A percentile compares a stretch with the other conserved stretches of the same genome.
Evolutionary conservation across 108 stramenopile genomes (phyloP).

Genomic region (Fragilaria crotonensis): DNA sequence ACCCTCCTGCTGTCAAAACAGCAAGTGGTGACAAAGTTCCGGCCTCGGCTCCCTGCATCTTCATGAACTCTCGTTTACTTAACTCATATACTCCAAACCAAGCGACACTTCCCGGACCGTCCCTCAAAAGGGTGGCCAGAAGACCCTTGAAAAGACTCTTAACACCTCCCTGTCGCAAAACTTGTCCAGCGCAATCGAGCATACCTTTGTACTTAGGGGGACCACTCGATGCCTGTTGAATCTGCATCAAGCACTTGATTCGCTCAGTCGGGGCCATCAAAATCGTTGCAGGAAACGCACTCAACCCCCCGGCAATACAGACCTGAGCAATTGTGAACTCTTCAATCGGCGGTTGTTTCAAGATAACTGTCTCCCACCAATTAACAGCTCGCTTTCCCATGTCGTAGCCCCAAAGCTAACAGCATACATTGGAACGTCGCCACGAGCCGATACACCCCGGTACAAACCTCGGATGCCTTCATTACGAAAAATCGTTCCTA

Average conservation of each 20-base stretch:
- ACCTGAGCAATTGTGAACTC: slow-evolving; percentile 33
- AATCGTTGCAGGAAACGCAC: slow-evolving; percentile 63
- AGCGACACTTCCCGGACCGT: slow-evolving; percentile 72
- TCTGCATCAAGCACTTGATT: slow-evolving; percentile 83
- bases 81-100: slow-evolving; percentile 82
- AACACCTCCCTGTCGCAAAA: slow-evolving; percentile 57
- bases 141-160: slow-evolving; percentile 68
- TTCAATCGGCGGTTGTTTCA: slow-evolving; percentile 3
- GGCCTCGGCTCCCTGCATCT: slow-evolving; percentile 57
- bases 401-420: slow-evolving; percentile 87
- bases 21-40: slow-evolving; percentile 55
- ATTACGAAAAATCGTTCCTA: slow-evolving; percentile 48
- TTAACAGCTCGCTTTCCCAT: slow-evolving; percentile 50
- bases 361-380: neutral
- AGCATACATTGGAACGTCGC: slow-evolving; percentile 78
- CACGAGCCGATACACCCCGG: slow-evolving; percentile 75
- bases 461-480: slow-evolving; percentile 73
- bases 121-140: slow-evolving; percentile 63
- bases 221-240: slow-evolving; percentile 32
- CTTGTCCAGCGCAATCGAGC: slow-evolving; percentile 58
- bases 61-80: slow-evolving; percentile 51
- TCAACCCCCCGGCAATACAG: slow-evolving; percentile 68
- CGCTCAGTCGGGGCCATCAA: slow-evolving; percentile 81
- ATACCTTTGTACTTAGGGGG: slow-evolving; percentile 56
- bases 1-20: slow-evolving; percentile 71